Conservation (phyloP, 176 grass and related monocot species). For the Poa pratensis region DNA sequence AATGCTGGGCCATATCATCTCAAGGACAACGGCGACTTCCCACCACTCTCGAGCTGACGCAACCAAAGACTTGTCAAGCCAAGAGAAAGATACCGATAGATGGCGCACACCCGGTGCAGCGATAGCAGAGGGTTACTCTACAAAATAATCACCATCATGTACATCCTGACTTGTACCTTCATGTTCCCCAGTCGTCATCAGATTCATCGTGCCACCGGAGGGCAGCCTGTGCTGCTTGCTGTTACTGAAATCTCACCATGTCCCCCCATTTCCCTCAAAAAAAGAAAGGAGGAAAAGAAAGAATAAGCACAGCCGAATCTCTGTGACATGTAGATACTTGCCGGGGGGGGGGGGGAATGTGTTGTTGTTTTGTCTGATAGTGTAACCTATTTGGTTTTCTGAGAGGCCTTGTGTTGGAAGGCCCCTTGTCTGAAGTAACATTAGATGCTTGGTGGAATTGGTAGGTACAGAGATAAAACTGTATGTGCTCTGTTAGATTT, state of each 20-base stretch:
- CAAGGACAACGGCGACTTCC: constrained; percentile 86
- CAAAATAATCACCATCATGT: constrained; percentile 35
- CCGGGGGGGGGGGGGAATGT: neutral
- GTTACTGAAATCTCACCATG: neutral
- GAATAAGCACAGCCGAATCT: neutral
- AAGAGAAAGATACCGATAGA: constrained; percentile 37
- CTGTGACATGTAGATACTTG: constrained; percentile 35
- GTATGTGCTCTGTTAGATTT: constrained; percentile 23
- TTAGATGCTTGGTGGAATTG: constrained; percentile 39
- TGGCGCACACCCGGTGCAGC: neutral
- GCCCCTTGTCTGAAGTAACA: constrained; percentile 43
- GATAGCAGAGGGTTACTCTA: constrained; percentile 8
- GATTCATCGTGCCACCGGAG: neutral
- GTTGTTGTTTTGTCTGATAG: constrained; percentile 40
- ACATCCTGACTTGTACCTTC: constrained; percentile 17
- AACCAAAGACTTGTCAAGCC: neutral
- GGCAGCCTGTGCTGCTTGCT: constrained; percentile 5
- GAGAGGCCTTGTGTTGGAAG: constrained; percentile 52
- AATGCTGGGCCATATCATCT: constrained; percentile 64
- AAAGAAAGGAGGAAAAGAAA: neutral
- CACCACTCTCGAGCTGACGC: constrained; percentile 70
- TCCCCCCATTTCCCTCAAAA: neutral
- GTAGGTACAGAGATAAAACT: constrained; percentile 4
- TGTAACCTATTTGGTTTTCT: constrained; percentile 24
- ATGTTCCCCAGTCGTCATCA: neutral